Conservation (phyloP, 1,284 basidiomycete genomes). For the Ustilago xerochloae region DNA sequence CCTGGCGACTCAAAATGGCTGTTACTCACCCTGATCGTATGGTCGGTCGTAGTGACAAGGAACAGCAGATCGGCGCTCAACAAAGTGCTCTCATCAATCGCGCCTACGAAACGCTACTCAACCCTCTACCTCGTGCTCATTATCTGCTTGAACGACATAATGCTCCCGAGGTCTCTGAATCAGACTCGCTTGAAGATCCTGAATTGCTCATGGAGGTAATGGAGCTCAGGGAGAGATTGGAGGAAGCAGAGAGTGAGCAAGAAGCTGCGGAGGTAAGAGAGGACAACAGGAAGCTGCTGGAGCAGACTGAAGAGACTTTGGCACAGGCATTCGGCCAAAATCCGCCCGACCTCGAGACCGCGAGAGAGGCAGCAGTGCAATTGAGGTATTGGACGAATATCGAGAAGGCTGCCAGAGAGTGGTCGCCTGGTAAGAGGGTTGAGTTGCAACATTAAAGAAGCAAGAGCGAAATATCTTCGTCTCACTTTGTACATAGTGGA, state of each 20-base stretch:
- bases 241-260: conserved; percentile 52
- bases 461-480: not conserved
- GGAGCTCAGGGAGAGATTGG: conserved; percentile 62
- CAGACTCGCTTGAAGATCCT: conserved; percentile 59
- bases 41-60: conserved; percentile 51
- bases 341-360: conserved; percentile 46
- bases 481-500: conserved; percentile 1
- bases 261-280: conserved; percentile 54
- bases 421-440: conserved; percentile 60
- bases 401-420: conserved; percentile 62
- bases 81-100: conserved; percentile 64
- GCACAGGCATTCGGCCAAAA: conserved; percentile 42
- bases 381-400: conserved; percentile 67
- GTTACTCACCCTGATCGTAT: conserved; percentile 65
- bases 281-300: conserved; percentile 44
- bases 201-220: conserved; percentile 66
- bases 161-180: conserved; percentile 41
- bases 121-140: conserved; percentile 58
- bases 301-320: conserved; percentile 39
- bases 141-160: conserved; percentile 55
- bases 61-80: conserved; percentile 61
- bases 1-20: conserved; percentile 62
- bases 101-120: conserved; percentile 63
- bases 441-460: conserved; percentile 54
- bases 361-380: conserved; percentile 51